Percentiles rank a stretch among this genome's conserved stretches.
Conservation (phyloP, 352 stramenopile genomes). For the Phytophthora pini region DNA sequence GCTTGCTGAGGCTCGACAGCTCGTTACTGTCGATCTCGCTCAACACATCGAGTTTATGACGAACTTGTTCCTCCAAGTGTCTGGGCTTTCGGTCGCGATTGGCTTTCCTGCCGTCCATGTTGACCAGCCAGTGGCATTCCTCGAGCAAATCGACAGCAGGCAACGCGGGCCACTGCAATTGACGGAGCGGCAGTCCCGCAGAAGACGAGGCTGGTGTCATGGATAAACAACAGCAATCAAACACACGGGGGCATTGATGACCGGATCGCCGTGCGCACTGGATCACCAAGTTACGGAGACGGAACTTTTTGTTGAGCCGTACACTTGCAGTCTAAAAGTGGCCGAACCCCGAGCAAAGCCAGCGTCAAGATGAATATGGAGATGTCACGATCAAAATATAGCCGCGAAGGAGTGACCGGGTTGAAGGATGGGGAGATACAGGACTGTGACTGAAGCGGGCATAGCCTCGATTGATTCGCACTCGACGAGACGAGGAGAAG, state of each 20-base stretch:
- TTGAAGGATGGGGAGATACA: conserved; percentile 29
- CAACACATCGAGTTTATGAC: conserved; percentile 1
- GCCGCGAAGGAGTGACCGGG: conserved; percentile 5
- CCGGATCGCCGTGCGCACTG: conserved; percentile 1
- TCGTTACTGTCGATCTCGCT: conserved; percentile 17
- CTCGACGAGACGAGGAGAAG: conserved; percentile 33
- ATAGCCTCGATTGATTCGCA: conserved; percentile 25
- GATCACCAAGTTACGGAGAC: neutral
- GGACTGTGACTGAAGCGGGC: conserved; percentile 13
- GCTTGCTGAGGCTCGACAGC: conserved; percentile 15
- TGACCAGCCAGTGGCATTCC: conserved; percentile 57
- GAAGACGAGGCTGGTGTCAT: conserved; percentile 21
- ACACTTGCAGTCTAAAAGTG: conserved; percentile 27
- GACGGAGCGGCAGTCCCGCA: conserved; percentile 26
- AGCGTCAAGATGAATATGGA: conserved; percentile 25
- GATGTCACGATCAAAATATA: conserved; percentile 35
- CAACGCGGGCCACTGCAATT: conserved; percentile 41
- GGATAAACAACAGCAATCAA: conserved; percentile 23
- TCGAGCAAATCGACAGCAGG: conserved; percentile 46
- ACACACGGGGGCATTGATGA: conserved; percentile 17
- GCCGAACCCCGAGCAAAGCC: conserved; percentile 24
- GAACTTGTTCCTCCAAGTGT: conserved; percentile 14
- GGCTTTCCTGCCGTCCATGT: conserved; percentile 13
- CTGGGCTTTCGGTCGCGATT: conserved; percentile 13
- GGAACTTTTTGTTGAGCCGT: conserved; percentile 16